Evolutionary conservation across 2,329 filamentous ascomycete genomes (phyloP).

Genomic region (Didymella keratinophila): DNA sequence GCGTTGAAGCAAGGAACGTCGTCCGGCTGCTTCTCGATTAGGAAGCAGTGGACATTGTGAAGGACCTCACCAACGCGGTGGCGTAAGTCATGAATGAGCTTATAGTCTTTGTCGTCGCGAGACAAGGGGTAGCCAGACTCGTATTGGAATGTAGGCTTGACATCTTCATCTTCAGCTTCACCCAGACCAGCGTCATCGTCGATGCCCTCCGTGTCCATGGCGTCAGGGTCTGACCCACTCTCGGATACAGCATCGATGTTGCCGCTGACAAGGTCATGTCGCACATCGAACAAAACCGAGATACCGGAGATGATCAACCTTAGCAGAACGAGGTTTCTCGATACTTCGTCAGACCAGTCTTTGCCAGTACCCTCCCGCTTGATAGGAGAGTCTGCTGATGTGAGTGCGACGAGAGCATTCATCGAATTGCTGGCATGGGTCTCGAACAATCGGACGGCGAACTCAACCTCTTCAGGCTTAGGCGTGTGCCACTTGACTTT

Average conservation of each 20-base stretch:
- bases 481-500: slow-evolving; percentile 93
- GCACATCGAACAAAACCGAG: slow-evolving; percentile 85
- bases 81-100: slow-evolving; percentile 79
- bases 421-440: slow-evolving; percentile 81
- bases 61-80: slow-evolving; percentile 81
- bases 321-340: slow-evolving; percentile 84
- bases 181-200: slow-evolving; percentile 64
- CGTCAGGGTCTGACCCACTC: slow-evolving; percentile 50
- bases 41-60: slow-evolving; percentile 83
- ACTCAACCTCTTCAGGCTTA: slow-evolving; percentile 78
- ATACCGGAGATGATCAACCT: slow-evolving; percentile 90
- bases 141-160: slow-evolving; percentile 87
- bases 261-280: slow-evolving; percentile 48
- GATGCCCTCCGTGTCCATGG: slow-evolving; percentile 56
- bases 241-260: slow-evolving; percentile 60
- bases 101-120: slow-evolving; percentile 67
- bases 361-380: slow-evolving; percentile 95
- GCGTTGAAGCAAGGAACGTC: slow-evolving; percentile 96
- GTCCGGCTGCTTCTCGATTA: slow-evolving; percentile 86
- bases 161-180: slow-evolving; percentile 78
- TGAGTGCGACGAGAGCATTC: slow-evolving; percentile 77
- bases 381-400: slow-evolving; percentile 79
- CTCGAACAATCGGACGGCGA: slow-evolving; percentile 88
- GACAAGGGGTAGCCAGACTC: slow-evolving; percentile 84
- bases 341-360: slow-evolving; percentile 98